Evolutionary conservation across 306 rosid species (phyloP).

Genomic region (Alnus glutinosa): DNA sequence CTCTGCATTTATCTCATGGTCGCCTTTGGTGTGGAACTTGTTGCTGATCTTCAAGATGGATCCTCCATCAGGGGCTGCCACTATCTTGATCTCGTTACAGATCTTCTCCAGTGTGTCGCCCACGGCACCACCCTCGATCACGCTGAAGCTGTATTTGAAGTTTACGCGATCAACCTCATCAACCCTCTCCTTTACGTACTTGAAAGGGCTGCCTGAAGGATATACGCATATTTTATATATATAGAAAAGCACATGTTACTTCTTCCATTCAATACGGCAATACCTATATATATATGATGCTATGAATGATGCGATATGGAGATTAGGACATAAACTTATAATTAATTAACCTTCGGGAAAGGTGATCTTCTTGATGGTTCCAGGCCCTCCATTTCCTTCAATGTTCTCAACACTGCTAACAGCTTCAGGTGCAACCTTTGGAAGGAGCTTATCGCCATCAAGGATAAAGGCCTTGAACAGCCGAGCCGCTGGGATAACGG

Average conservation of each 20-base stretch:
- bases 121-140: slow-evolving; percentile 46
- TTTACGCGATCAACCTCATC: slow-evolving; percentile 41
- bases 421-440: slow-evolving; percentile 34
- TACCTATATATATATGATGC: no score
- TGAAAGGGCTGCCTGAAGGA: not conserved
- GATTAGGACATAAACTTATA: no score
- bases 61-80: slow-evolving; percentile 37
- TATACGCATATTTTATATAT: no score
- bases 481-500: slow-evolving; percentile 38
- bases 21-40: slow-evolving; percentile 42
- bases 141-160: slow-evolving; percentile 32
- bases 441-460: slow-evolving; percentile 41
- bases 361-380: slow-evolving; percentile 56
- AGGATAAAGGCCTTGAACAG: slow-evolving; percentile 48
- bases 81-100: slow-evolving; percentile 33
- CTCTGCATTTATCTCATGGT: slow-evolving; percentile 26
- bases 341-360: slow-evolving; percentile 21
- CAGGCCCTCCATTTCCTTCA: slow-evolving; percentile 53
- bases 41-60: slow-evolving; percentile 37
- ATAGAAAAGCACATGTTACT: no score
- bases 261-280: no score
- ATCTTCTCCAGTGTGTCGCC: slow-evolving; percentile 43
- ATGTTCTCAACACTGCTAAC: slow-evolving; percentile 31
- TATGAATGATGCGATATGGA: no score
- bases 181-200: slow-evolving; percentile 39